Conservation (phyloP, 2,329 filamentous ascomycete genomes). For the Colletotrichum sp. region DNA sequence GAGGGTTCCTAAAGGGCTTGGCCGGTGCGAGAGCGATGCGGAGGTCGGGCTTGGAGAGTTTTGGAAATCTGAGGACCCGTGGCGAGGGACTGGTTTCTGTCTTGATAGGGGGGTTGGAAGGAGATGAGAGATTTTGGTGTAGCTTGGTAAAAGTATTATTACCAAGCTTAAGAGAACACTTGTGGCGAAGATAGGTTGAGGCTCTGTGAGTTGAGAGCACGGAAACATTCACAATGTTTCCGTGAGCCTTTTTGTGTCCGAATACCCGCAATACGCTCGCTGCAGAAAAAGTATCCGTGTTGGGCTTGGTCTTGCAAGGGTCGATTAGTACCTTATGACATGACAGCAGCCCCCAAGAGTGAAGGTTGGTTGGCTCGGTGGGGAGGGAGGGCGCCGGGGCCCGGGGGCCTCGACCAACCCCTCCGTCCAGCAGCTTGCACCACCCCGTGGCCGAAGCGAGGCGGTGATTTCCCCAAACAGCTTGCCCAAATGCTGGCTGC, state of each 20-base stretch:
- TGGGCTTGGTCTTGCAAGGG: not conserved
- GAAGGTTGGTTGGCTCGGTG: not conserved
- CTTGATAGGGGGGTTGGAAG: not conserved
- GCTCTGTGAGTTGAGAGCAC: not conserved
- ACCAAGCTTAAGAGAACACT: fast-evolving
- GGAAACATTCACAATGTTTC: not conserved
- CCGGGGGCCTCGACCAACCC: not conserved
- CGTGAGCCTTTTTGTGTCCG: not conserved
- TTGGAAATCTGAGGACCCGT: not conserved
- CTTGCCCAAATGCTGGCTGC: not conserved
- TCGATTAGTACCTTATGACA: not conserved
- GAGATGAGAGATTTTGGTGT: not conserved
- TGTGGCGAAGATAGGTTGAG: not conserved
- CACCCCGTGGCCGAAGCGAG: not conserved
- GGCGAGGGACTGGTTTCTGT: not conserved
- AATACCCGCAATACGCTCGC: not conserved
- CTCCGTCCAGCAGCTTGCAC: not conserved
- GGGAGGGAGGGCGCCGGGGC: not conserved
- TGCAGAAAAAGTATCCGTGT: not conserved
- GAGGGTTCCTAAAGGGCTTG: not conserved
- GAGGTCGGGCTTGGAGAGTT: not conserved
- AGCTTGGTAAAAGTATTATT: not conserved
- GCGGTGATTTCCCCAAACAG: not conserved
- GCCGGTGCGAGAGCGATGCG: not conserved
- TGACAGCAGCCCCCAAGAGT: not conserved